Evolutionary conservation across 148 eudicot species (phyloP).

Genomic region (Vaccinium macrocarpon): DNA sequence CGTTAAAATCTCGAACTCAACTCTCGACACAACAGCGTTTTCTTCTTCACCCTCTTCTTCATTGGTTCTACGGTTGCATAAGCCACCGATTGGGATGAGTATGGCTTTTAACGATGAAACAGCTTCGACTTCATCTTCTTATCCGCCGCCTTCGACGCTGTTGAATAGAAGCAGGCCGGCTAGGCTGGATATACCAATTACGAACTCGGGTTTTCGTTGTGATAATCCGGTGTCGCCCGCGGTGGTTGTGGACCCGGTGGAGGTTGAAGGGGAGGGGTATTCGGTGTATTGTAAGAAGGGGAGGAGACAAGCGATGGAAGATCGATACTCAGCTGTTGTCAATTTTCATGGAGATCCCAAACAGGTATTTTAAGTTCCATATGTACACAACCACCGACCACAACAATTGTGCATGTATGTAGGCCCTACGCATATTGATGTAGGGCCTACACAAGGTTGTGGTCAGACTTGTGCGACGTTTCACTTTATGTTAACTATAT

Average conservation of each 20-base stretch:
- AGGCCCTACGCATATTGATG: no score
- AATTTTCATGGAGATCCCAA: conserved; percentile 52
- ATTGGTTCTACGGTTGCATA: conserved; percentile 28
- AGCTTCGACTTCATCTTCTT: conserved; percentile 22
- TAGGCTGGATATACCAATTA: conserved; percentile 59
- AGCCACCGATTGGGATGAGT: conserved; percentile 27
- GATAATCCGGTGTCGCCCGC: not conserved
- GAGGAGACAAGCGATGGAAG: conserved; percentile 77
- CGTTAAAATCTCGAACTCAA: conserved; percentile 60
- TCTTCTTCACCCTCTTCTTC: conserved; percentile 34
- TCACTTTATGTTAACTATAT: no score
- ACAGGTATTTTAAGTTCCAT: conserved; percentile 46
- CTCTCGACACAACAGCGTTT: conserved; percentile 25
- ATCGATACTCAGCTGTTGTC: conserved; percentile 62
- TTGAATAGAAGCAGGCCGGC: conserved; percentile 79
- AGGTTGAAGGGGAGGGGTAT: conserved; percentile 58
- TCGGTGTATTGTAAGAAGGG: conserved; percentile 84
- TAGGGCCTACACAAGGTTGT: no score
- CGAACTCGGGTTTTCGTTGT: conserved; percentile 27
- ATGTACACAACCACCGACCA: no score
- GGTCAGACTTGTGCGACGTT: no score
- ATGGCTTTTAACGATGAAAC: conserved; percentile 20
- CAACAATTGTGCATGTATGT: no score
- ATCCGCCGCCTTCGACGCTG: conserved; percentile 37
- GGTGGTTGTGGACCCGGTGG: conserved; percentile 17